phyloP scores from a whole-genome alignment of 1,284 basidiomycete genomes.

The Termitomyces sp. region DNA sequence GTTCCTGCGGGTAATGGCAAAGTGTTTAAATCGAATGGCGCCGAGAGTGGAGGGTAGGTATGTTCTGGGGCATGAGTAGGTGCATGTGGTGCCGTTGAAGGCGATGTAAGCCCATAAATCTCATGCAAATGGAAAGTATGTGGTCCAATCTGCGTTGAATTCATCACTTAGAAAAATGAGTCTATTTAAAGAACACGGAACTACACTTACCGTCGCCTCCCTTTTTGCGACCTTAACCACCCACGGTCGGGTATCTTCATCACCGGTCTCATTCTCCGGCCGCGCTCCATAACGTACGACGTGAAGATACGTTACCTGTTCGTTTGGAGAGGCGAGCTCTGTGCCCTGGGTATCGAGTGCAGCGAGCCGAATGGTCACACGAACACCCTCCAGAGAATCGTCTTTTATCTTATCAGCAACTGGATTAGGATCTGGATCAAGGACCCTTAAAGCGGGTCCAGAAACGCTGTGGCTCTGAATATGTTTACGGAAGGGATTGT shows the following conservation, averaged over 20 bases:
- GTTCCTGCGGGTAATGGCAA: conserved; percentile 19
- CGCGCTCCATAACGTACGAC: conserved; percentile 63
- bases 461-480: conserved; percentile 44
- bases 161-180: neutral
- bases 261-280: conserved; percentile 34
- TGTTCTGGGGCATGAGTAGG: conserved; percentile 39
- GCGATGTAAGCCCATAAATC: conserved; percentile 80
- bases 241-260: conserved; percentile 63
- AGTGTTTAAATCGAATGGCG: conserved; percentile 14
- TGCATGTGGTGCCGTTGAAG: conserved; percentile 32
- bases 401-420: conserved; percentile 37
- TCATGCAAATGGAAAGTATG: conserved; percentile 91
- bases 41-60: conserved; percentile 48
- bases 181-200: conserved; percentile 5
- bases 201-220: conserved; percentile 63
- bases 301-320: conserved; percentile 83
- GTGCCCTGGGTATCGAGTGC: conserved; percentile 72
- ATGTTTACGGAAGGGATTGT: conserved; percentile 58
- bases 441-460: conserved; percentile 71
- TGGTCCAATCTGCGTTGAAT: conserved; percentile 61
- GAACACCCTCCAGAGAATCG: conserved; percentile 58
- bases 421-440: conserved; percentile 46
- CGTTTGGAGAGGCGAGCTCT: conserved; percentile 63
- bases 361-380: conserved; percentile 68
- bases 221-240: conserved; percentile 86